phyloP scores from a whole-genome alignment of 805 yeast genomes.

The Starmerella tilneyi region DNA sequence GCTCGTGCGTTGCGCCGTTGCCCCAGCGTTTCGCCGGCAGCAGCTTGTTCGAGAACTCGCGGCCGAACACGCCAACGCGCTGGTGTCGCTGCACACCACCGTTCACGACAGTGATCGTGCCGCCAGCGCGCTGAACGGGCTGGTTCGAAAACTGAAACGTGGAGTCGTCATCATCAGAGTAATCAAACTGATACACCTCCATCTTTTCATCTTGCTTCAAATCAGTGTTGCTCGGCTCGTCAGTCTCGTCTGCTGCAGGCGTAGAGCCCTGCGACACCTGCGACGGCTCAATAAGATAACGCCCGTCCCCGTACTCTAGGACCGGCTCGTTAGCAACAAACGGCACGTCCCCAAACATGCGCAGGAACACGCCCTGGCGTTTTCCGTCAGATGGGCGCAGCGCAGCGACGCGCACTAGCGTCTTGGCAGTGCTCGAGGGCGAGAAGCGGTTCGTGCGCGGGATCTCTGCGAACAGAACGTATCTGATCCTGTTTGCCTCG shows the following conservation, averaged over 20 bases:
- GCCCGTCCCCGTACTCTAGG: conserved; percentile 8
- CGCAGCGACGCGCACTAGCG: neutral
- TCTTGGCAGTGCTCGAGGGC: neutral
- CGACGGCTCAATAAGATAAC: neutral
- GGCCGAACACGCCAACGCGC: conserved; percentile 6
- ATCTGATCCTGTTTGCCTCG: conserved; percentile 8
- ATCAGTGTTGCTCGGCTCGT: neutral
- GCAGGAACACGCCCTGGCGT: neutral
- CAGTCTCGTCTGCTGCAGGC: neutral
- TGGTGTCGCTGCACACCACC: conserved; percentile 7
- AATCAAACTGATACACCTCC: neutral
- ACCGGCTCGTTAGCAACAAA: conserved; percentile 3
- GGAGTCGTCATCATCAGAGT: conserved; percentile 3
- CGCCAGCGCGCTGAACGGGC: neutral
- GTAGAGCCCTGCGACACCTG: neutral
- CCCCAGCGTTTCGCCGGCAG: conserved; percentile 6
- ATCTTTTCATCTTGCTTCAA: neutral
- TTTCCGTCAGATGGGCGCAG: neutral
- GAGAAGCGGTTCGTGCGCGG: neutral
- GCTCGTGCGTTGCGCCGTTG: neutral
- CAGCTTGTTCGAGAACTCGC: neutral
- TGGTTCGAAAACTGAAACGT: neutral
- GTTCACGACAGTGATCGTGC: neutral
- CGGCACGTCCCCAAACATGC: conserved; percentile 8
- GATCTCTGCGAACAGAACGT: conserved; percentile 6